Evolutionary conservation across 305 asterid species (phyloP), one percentile per base, ranked within the genome.

Genomic region (Solanum chacoense): DNA sequence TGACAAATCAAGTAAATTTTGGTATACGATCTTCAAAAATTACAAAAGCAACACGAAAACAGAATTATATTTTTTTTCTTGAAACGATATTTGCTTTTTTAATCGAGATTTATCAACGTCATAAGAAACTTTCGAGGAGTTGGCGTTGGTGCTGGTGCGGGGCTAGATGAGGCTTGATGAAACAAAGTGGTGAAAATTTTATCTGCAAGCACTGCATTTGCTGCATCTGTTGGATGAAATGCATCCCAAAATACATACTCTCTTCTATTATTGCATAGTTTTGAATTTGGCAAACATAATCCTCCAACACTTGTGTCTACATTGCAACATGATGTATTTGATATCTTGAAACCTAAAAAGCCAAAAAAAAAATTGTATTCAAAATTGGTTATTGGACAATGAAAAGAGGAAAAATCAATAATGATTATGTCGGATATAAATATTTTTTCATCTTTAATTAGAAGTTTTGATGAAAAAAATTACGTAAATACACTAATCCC

Each of bases 161-260:
- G 20, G 89, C 90, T 72, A 36, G 55, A 59, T 59, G 69, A 36
- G 65, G 93, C 38, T 8, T 69, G 81, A 1, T 91, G 85, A 50
- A 92, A 91, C 8, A 94, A 24, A 12, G 91, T 55, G 38, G 79
- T 65, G 74, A 94, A 96, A 90, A 95, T 90, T 63, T 80, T 89
- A 12, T 92, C 89, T 5, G 98, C 98, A 26, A 96, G 95, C 37
- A 94, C 94, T 18, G n/a, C 90, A 90, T 96, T 96, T 22, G 98
- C 98, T 29, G 98, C 98, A 86, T 96, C 98, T 1, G 98, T 93
- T 0, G 98, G 98, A 85, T 95, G 98, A 86, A 94, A 95, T 20
- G 98, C 97, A 83, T 95, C 98, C 97, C 98, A 95, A 81, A 95
- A 95, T 11, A 94, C 98, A 8, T 93, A 94, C 4, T 95, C 98